Base-by-base conservation (phyloP, 2,329 filamentous ascomycete species). In the Curvularia spicifera region DNA sequence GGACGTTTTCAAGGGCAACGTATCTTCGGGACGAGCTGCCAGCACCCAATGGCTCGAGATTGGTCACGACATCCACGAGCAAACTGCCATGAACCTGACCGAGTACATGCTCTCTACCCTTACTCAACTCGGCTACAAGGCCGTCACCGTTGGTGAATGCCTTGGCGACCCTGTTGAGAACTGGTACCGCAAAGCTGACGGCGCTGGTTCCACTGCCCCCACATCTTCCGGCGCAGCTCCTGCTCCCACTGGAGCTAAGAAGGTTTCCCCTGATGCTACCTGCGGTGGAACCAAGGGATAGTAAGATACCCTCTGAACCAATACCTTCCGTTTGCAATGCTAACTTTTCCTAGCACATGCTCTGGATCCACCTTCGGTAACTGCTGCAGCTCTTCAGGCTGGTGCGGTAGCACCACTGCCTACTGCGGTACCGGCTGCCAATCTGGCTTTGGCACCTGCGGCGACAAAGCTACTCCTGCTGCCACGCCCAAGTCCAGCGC, bases 1-100 rank as follows among this genome's bases (percentile, higher is more conserved):
- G 77, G 75, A 82, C 65, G 80, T 78, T 64, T 87, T 88, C 75
- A 69, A 75, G 59, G 70, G 76, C 28, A 81, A 80, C 53, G 80
- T 84, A 61, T 73, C 72, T 28, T 69, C 66, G 29, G 67, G 69
- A 5, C 65, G 66, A 48, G 59, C 71, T 40, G 51, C 66, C 44
- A 64, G 29, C 52, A 33, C 13, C 48, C 50, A 50, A 28, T 50
- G 47, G 64, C 69, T 89, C 51, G 80, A 82, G 6, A 83, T 88
- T 63, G 86, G 72, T 15, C 81, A 83, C 65, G 81, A 83, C 57
- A 81, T 81, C 42, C 78, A 82, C 60, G 60, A 78, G 54, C 75
- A 79, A 64, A 82, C 80, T 4, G 81, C 79, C 7, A 64, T 75
- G 37, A 75, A 76, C 59, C 70, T 83, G 31, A 79, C 80, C 2